Percentiles rank a stretch among this genome's conserved stretches.
These are phyloP conservation scores for Globisporangium polare DNA, from an alignment of 352 stramenopile species.

Conservation along the genomic window DNA sequence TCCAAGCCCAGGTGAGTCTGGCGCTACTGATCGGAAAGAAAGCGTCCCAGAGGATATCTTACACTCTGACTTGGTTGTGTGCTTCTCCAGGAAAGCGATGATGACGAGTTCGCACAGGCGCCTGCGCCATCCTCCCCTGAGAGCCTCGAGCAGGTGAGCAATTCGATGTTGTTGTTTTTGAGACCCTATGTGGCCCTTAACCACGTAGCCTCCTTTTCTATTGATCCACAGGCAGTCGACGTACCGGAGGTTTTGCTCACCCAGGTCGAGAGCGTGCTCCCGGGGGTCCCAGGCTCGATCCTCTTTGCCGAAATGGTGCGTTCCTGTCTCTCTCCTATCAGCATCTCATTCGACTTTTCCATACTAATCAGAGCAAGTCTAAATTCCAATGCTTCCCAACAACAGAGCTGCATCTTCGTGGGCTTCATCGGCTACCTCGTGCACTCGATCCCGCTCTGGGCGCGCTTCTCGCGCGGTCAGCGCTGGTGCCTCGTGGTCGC, in stretches of 20 bases:
- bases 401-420: constrained; percentile 57
- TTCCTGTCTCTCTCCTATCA: neutral
- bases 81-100: constrained; percentile 7
- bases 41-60: neutral
- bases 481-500: constrained; percentile 45
- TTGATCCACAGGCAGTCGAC: neutral
- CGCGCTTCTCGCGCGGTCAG: constrained; percentile 46
- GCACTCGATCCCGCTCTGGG: constrained; percentile 48
- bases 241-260: constrained; percentile 10
- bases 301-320: constrained; percentile 42
- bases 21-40: too few species aligned
- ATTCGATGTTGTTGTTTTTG: too few species aligned
- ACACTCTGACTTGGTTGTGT: neutral
- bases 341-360: neutral
- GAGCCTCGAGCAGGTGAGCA: neutral
- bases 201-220: neutral
- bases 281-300: constrained; percentile 35
- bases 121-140: neutral
- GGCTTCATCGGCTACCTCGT: constrained; percentile 60
- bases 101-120: constrained; percentile 28
- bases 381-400: neutral
- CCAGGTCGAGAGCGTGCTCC: constrained; percentile 10
- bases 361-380: neutral
- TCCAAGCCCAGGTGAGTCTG: neutral
- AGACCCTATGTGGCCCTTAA: too few species aligned